Conservation (phyloP, 176 grass and related monocot species). For the Themeda triandra region DNA sequence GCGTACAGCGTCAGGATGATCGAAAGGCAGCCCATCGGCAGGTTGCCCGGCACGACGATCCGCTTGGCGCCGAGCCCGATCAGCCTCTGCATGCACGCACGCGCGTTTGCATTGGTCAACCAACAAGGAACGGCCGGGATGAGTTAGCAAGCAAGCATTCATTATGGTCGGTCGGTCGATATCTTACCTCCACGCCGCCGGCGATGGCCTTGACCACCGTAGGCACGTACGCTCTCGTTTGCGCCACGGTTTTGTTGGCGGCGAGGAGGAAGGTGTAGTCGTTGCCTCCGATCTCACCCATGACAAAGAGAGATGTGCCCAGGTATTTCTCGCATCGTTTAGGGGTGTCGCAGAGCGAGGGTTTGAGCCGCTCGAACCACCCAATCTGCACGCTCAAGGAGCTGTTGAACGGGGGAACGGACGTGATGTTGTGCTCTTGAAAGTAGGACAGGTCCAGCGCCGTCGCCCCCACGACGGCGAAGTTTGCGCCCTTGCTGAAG, state of each 20-base stretch:
- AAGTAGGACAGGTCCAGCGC: constrained; percentile 42
- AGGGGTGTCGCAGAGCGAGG: constrained; percentile 11
- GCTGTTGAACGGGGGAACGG: constrained; percentile 31
- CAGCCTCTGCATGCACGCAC: constrained; percentile 17
- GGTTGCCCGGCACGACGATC: constrained; percentile 38
- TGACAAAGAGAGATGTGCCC: constrained; percentile 40
- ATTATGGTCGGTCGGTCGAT: no score
- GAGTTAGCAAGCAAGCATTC: no score
- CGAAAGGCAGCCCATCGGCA: constrained; percentile 44
- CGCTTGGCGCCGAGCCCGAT: constrained; percentile 31
- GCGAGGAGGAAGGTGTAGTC: constrained; percentile 46
- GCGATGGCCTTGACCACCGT: constrained; percentile 31
- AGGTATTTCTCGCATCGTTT: constrained; percentile 32
- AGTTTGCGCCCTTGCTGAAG: constrained; percentile 58
- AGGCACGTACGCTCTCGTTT: constrained; percentile 14
- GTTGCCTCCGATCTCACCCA: constrained; percentile 65
- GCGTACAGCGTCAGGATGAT: constrained; percentile 26
- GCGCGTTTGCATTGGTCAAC: no score
- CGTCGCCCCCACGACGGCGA: constrained; percentile 42
- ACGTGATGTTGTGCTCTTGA: constrained; percentile 4
- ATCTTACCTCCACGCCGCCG: constrained; percentile 35
- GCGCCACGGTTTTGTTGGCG: constrained; percentile 7
- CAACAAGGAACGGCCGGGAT: no score
- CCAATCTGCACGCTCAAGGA: constrained; percentile 38
- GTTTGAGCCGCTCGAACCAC: constrained; percentile 62